Conservation (phyloP, 441 rosid species). For the Aleurites moluccanus region DNA sequence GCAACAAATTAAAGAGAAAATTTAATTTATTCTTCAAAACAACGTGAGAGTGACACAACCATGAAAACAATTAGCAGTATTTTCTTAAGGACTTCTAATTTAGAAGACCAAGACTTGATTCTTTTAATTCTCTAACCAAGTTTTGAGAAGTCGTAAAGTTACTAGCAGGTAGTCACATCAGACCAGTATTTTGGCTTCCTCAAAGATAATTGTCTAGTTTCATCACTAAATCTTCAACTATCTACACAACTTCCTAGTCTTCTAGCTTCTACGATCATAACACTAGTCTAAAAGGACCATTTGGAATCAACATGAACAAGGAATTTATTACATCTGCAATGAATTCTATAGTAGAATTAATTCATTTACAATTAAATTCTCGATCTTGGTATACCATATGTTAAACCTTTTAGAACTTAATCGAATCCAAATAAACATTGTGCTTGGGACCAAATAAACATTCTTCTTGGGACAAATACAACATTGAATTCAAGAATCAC, state of each 20-base stretch:
- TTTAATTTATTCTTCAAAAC: background rate
- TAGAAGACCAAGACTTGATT: background rate
- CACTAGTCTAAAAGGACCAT: background rate
- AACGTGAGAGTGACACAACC: background rate
- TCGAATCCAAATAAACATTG: background rate
- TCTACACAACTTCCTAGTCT: background rate
- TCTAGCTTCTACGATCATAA: background rate
- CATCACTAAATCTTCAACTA: background rate
- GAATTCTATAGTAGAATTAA: background rate
- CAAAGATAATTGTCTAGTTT: background rate
- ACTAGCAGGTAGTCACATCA: background rate
- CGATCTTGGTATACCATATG: background rate
- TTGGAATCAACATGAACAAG: slow-evolving; percentile 1
- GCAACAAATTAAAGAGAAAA: background rate
- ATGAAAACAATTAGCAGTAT: background rate
- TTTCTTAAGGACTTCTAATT: background rate
- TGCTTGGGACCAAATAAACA: background rate
- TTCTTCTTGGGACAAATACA: background rate
- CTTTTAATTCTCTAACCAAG: background rate
- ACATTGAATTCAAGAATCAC: background rate
- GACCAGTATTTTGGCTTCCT: background rate
- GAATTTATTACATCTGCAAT: background rate
- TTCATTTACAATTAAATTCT: background rate
- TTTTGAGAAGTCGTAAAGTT: background rate
- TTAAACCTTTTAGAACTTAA: background rate